phyloP scores from a whole-genome alignment of 2,329 filamentous ascomycete species.

The Cordyceps javanica region DNA sequence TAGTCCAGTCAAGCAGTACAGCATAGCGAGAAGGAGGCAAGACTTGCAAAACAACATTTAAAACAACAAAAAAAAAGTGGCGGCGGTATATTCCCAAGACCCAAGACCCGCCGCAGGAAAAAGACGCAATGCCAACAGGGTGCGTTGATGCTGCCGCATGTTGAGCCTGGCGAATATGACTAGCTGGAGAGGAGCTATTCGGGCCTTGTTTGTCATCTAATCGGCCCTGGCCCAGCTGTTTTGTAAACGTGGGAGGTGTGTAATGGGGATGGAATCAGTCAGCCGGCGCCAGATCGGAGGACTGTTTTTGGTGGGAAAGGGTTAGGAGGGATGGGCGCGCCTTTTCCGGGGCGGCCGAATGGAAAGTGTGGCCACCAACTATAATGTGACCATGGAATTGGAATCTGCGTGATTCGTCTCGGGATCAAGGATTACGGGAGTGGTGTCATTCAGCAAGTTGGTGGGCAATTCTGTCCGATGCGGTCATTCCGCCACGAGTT shows the following conservation, averaged over 20 bases:
- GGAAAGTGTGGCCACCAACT: not conserved
- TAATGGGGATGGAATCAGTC: slow-evolving; percentile 4
- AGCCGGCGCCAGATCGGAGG: slow-evolving; percentile 10
- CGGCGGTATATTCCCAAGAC: slow-evolving; percentile 1
- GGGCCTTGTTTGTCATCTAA: slow-evolving; percentile 9
- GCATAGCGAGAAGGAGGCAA: not conserved
- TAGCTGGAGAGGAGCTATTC: slow-evolving; percentile 1
- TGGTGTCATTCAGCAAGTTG: not conserved
- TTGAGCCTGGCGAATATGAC: not conserved
- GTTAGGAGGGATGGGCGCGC: not conserved
- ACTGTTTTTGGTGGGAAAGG: not conserved
- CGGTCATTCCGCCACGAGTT: no score
- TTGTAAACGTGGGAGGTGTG: not conserved
- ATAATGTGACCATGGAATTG: not conserved
- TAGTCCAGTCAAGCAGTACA: not conserved
- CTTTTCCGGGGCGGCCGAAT: not conserved
- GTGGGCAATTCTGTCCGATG: not conserved
- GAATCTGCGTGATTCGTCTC: not conserved
- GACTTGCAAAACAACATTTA: no score
- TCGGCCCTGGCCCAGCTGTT: not conserved
- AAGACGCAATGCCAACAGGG: slow-evolving; percentile 7
- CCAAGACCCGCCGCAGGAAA: not conserved
- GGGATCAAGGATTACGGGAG: not conserved
- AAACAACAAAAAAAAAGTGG: slow-evolving; percentile 5
- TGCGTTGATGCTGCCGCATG: slow-evolving; percentile 6